Evolutionary conservation across 345 rosid species (phyloP).

Genomic region (Brassica napus): DNA sequence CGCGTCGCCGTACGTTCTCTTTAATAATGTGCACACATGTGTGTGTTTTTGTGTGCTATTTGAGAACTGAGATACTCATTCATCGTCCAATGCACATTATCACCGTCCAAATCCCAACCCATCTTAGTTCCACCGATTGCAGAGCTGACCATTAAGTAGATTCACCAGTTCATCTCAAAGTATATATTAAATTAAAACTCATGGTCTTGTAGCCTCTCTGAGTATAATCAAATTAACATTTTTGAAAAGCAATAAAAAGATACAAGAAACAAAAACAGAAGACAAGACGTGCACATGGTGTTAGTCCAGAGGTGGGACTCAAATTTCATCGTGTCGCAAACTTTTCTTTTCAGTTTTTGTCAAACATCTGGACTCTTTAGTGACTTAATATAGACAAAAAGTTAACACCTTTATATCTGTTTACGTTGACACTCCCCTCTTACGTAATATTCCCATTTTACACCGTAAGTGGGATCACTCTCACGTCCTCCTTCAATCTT

Average conservation of each 20-base stretch:
- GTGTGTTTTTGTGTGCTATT: constrained; percentile 11
- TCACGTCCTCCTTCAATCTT: background rate
- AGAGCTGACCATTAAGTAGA: background rate
- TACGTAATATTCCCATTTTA: constrained; percentile 4
- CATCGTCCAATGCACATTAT: constrained; percentile 15
- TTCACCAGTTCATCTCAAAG: background rate
- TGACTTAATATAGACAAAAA: constrained; percentile 30
- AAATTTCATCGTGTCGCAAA: constrained; percentile 11
- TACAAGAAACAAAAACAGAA: background rate
- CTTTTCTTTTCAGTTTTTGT: constrained; percentile 8
- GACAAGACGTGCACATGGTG: constrained; percentile 16
- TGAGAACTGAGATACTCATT: background rate
- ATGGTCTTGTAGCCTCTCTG: background rate
- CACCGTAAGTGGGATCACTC: constrained; percentile 1
- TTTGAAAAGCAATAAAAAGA: background rate
- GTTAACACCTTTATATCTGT: constrained; percentile 35
- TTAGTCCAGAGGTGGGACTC: constrained; percentile 26
- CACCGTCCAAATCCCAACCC: constrained; percentile 8
- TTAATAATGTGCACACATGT: constrained; percentile 13
- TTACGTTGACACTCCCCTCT: constrained; percentile 38
- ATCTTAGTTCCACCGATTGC: background rate
- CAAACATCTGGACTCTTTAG: constrained; percentile 32
- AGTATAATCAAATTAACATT: background rate
- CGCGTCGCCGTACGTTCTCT: constrained; percentile 34
- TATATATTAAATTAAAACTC: background rate